A percentile compares a stretch with the other conserved stretches of the same genome.
These are phyloP conservation scores for Clarkia xantiana DNA, from an alignment of 345 rosid species.

Conservation along the genomic window DNA sequence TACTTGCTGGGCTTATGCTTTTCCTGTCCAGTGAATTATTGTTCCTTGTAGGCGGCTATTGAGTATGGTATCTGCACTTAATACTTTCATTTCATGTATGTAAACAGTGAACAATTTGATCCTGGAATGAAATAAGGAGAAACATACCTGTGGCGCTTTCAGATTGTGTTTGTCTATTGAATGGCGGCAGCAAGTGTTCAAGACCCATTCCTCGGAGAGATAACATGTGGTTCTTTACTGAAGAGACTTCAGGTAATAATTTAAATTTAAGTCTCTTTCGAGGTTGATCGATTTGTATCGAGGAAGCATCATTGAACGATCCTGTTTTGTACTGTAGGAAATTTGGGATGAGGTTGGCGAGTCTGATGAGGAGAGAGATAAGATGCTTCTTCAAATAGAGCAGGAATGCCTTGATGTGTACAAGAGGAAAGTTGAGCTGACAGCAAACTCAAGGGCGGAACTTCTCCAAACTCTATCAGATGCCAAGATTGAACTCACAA, in stretches of 20 bases:
- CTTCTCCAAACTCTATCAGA: constrained; percentile 79
- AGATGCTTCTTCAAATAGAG: constrained; percentile 84
- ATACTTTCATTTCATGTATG: no score
- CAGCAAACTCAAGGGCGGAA: constrained; percentile 73
- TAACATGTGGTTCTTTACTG: constrained; percentile 71
- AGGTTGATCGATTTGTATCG: constrained; percentile 2
- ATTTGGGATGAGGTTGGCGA: constrained; percentile 99
- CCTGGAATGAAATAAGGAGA: constrained; percentile 1
- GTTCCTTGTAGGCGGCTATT: neutral
- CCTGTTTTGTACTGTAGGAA: constrained; percentile 29
- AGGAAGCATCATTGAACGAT: constrained; percentile 1
- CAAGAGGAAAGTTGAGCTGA: constrained; percentile 82
- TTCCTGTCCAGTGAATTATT: neutral
- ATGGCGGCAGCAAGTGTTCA: constrained; percentile 62
- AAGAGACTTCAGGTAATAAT: constrained; percentile 66
- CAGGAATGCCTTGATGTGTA: constrained; percentile 84
- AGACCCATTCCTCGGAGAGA: constrained; percentile 72
- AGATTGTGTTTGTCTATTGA: constrained; percentile 16
- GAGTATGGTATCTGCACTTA: neutral
- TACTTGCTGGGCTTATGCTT: neutral
- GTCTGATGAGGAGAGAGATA: constrained; percentile 84
- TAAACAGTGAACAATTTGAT: neutral
- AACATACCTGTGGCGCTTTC: constrained; percentile 11
- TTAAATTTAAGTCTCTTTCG: neutral
- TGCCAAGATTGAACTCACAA: constrained; percentile 68